A percentile compares a stretch with the other conserved stretches of the same genome.
Conservation (phyloP, 768 basidiomycete species). For the Tulasnella sp. region DNA sequence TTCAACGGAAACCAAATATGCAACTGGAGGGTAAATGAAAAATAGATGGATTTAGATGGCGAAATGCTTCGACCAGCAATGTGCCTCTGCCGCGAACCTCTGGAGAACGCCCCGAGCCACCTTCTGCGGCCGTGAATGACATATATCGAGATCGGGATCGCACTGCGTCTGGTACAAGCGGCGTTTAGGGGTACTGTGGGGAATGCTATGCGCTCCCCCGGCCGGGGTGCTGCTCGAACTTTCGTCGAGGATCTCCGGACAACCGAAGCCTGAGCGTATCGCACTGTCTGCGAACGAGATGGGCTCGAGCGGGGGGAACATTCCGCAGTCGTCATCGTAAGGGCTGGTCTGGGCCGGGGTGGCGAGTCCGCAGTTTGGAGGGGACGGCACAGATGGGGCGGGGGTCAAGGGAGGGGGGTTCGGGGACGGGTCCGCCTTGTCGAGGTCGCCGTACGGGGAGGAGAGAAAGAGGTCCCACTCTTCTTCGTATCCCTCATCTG, state of each 20-base stretch:
- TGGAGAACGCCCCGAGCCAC: background rate
- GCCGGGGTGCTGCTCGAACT: too few species aligned
- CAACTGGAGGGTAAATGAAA: background rate
- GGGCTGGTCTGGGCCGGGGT: background rate
- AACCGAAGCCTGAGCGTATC: background rate
- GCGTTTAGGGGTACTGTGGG: background rate
- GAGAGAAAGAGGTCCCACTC: background rate
- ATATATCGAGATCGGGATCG: background rate
- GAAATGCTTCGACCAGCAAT: background rate
- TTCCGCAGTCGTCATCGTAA: background rate
- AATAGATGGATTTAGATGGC: background rate
- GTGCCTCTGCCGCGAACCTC: background rate
- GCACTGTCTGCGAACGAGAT: background rate
- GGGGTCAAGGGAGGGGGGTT: background rate
- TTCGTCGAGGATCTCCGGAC: background rate
- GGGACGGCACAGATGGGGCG: background rate
- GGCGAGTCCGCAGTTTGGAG: background rate
- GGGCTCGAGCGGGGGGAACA: background rate
- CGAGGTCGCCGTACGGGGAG: background rate
- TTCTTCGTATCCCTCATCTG: background rate
- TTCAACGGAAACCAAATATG: background rate
- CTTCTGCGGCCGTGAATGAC: background rate
- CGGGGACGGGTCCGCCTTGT: background rate
- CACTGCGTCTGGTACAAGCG: background rate
- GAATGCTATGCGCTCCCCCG: background rate